phyloP scores from a whole-genome alignment of 306 rosid species.

The Malus orientalis region DNA sequence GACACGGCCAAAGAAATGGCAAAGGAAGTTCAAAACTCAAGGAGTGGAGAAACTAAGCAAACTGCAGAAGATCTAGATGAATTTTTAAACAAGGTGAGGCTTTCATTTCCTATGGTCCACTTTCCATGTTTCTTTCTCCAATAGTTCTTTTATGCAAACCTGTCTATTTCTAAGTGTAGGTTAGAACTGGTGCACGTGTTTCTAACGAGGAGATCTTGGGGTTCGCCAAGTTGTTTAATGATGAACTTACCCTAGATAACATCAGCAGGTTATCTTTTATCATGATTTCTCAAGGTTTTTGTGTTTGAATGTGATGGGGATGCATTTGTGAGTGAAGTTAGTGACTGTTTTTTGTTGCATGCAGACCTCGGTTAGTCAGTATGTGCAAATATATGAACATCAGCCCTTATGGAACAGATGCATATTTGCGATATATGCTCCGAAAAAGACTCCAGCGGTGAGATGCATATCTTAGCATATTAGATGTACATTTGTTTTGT shows the following conservation, averaged over 20 bases:
- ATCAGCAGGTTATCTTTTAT: slow-evolving; percentile 65
- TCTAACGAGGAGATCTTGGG: slow-evolving; percentile 88
- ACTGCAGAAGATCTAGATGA: slow-evolving; percentile 95
- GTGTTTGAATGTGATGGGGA: background rate
- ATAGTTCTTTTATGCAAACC: background rate
- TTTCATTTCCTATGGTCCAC: slow-evolving; percentile 4
- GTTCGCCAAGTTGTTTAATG: slow-evolving; percentile 91
- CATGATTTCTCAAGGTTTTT: background rate
- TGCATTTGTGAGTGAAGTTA: background rate
- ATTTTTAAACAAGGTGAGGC: slow-evolving; percentile 56
- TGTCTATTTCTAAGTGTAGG: slow-evolving; percentile 35
- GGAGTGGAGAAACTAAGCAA: slow-evolving; percentile 82
- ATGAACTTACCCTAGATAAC: slow-evolving; percentile 93
- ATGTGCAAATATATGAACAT: slow-evolving; percentile 99
- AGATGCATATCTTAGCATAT: slow-evolving; percentile 16
- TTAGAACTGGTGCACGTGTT: slow-evolving; percentile 72
- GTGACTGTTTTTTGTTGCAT: slow-evolving; percentile 16
- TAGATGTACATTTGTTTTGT: background rate
- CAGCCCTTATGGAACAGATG: slow-evolving; percentile 82
- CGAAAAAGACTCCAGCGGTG: slow-evolving; percentile 67
- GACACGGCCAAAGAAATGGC: slow-evolving; percentile 99
- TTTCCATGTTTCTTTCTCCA: slow-evolving; percentile 3
- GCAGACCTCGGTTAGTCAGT: slow-evolving; percentile 89
- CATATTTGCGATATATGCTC: slow-evolving; percentile 88
- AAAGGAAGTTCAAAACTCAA: slow-evolving; percentile 82